Conservation (phyloP, 257 asterid genomes). For the Leptodermis oblonga region DNA sequence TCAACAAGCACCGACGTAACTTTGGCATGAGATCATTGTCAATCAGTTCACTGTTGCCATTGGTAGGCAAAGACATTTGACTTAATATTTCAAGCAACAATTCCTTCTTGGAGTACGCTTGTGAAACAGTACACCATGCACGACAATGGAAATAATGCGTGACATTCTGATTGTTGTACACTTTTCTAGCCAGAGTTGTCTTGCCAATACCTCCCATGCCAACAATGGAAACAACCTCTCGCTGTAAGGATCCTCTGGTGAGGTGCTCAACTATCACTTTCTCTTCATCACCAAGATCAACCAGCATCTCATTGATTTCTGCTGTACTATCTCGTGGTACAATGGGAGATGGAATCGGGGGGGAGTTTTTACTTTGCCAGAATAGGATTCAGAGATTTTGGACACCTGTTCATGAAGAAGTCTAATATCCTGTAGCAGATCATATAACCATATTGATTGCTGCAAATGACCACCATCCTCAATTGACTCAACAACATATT, state of each 20-base stretch:
- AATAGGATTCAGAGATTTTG: neutral
- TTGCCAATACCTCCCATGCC: slow-evolving; percentile 15
- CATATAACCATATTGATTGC: neutral
- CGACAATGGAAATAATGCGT: too few species aligned
- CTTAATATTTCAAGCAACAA: too few species aligned
- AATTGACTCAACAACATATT: too few species aligned
- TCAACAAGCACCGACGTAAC: neutral
- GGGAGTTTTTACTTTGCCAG: neutral
- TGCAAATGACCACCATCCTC: too few species aligned
- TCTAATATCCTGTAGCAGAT: slow-evolving; percentile 3
- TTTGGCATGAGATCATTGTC: neutral
- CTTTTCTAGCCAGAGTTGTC: slow-evolving; percentile 9
- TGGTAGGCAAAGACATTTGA: too few species aligned
- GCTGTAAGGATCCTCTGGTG: neutral
- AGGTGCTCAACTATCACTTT: neutral
- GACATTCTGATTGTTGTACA: neutral
- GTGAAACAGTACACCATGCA: too few species aligned
- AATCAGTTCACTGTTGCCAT: neutral
- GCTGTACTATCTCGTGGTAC: neutral
- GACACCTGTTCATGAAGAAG: neutral
- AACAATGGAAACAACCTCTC: slow-evolving; percentile 4
- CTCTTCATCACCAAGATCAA: neutral
- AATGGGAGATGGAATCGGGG: neutral
- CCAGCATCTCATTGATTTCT: neutral
- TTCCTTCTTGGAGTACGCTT: too few species aligned